These are phyloP conservation scores for Phyllosticta ampelicida DNA, from an alignment of 2,329 filamentous ascomycete species.

Conservation along the genomic window DNA sequence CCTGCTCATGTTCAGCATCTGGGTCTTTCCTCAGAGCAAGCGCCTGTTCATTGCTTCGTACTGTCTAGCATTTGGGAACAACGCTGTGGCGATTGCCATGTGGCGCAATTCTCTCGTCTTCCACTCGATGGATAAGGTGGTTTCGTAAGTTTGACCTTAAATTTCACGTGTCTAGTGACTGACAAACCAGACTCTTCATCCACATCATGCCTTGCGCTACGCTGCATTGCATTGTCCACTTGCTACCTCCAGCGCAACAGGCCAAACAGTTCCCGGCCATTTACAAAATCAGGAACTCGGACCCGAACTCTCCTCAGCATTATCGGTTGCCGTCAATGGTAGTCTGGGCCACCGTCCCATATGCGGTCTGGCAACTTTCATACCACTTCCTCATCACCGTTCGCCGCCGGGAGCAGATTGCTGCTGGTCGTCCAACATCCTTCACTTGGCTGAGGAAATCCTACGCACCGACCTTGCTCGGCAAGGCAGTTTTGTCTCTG, in stretches of 20 bases:
- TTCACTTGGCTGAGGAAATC: constrained; percentile 95
- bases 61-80: constrained; percentile 90
- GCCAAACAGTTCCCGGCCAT: constrained; percentile 69
- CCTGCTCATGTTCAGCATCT: constrained; percentile 68
- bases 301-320: constrained; percentile 62
- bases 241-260: constrained; percentile 57
- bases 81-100: constrained; percentile 95
- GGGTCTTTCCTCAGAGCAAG: constrained; percentile 84
- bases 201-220: constrained; percentile 98
- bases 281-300: constrained; percentile 62
- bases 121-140: constrained; percentile 96
- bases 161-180: background rate
- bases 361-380: constrained; percentile 79
- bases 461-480: constrained; percentile 83
- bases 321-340: constrained; percentile 81
- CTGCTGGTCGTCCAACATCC: constrained; percentile 85
- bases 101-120: constrained; percentile 98
- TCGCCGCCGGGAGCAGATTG: constrained; percentile 88
- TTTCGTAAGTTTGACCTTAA: constrained; percentile 44
- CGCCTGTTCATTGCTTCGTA: constrained; percentile 85
- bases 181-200: constrained; percentile 65
- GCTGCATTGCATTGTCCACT: constrained; percentile 83
- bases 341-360: constrained; percentile 85
- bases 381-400: constrained; percentile 97
- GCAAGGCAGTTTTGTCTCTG: constrained; percentile 69